Percentiles rank a stretch among this genome's conserved stretches.
These are phyloP conservation scores for Fimicolochytrium jonesii DNA, from an alignment of 192 early-diverging fungal genomes.

Conservation along the genomic window DNA sequence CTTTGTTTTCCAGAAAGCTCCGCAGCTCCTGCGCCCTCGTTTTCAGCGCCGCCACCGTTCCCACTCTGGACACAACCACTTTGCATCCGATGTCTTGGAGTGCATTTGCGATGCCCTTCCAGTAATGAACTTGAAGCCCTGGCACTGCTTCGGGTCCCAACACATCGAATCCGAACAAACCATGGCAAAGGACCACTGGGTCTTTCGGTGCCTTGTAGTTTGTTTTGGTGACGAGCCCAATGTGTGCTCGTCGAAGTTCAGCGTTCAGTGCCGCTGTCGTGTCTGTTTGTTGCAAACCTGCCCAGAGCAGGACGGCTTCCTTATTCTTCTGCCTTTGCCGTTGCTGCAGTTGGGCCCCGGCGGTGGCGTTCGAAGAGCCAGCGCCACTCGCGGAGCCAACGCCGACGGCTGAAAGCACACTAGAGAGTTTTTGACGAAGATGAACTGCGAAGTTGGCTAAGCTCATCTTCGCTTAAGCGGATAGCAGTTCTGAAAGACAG, in stretches of 20 bases:
- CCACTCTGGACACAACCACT: conserved; percentile 76
- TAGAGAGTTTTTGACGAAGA: conserved; percentile 15
- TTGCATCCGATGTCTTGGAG: conserved; percentile 74
- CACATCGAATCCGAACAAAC: conserved; percentile 84
- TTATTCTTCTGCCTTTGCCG: conserved; percentile 1
- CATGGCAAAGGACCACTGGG: conserved; percentile 85
- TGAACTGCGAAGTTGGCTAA: conserved; percentile 11
- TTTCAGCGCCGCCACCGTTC: conserved; percentile 59
- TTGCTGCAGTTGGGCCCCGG: neutral
- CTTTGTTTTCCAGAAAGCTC: conserved; percentile 53
- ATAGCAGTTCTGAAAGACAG: too few relatives aligned
- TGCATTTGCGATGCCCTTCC: conserved; percentile 75
- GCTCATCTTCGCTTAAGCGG: too few relatives aligned
- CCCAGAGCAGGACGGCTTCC: conserved; percentile 6
- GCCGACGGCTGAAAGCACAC: neutral
- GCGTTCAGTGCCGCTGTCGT: neutral
- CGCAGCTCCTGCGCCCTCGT: conserved; percentile 76
- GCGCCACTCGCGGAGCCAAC: neutral
- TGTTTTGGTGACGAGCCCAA: conserved; percentile 17
- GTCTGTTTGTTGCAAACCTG: neutral
- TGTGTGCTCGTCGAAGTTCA: neutral
- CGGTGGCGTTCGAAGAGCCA: neutral
- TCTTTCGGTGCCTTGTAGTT: conserved; percentile 67
- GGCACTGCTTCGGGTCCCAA: conserved; percentile 64
- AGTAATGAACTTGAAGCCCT: conserved; percentile 81